These are phyloP conservation scores for Backusella sp. DNA, from an alignment of 192 early-diverging fungal genomes.

Conservation along the genomic window DNA sequence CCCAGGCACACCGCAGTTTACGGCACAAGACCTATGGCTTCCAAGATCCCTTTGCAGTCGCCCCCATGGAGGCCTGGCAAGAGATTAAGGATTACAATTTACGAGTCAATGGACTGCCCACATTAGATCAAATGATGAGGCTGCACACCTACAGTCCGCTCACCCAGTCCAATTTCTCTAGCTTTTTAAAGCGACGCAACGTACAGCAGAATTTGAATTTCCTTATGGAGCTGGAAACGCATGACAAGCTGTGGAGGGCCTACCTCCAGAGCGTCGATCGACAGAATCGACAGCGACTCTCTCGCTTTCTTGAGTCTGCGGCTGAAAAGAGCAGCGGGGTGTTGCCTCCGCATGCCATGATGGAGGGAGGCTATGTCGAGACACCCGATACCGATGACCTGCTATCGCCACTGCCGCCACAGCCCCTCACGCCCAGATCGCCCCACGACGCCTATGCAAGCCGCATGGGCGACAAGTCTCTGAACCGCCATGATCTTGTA, in stretches of 20 bases:
- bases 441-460: conserved; percentile 12
- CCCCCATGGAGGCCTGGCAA: conserved; percentile 39
- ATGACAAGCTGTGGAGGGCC: conserved; percentile 39
- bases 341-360: background rate
- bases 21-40: conserved; percentile 26
- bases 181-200: conserved; percentile 28
- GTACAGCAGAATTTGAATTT: conserved; percentile 45
- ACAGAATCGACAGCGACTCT: conserved; percentile 10
- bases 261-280: conserved; percentile 22
- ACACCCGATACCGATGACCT: conserved; percentile 14
- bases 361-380: background rate
- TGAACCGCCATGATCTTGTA: conserved; percentile 30
- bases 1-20: background rate
- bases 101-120: conserved; percentile 36
- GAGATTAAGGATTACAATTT: conserved; percentile 41
- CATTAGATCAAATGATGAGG: conserved; percentile 36
- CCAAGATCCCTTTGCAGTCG: conserved; percentile 30
- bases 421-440: conserved; percentile 12
- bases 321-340: background rate
- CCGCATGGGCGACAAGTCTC: background rate
- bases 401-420: background rate
- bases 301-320: background rate
- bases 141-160: conserved; percentile 32
- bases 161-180: conserved; percentile 38
- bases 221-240: conserved; percentile 41